Evolutionary conservation across 1,284 basidiomycete species (phyloP).

Genomic region (Butyriboletus appendiculatus): DNA sequence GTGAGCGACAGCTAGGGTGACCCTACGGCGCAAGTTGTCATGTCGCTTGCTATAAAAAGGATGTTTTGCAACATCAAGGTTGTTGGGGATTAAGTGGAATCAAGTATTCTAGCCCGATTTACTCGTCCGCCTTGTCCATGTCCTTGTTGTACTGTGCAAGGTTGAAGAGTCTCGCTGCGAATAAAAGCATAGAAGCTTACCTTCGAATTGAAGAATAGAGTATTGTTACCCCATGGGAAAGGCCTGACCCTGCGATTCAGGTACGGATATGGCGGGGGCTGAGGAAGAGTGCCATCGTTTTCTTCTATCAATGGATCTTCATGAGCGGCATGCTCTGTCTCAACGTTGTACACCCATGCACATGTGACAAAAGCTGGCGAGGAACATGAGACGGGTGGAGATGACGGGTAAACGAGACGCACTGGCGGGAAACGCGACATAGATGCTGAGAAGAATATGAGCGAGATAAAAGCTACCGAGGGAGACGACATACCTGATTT

Average conservation of each 20-base stretch:
- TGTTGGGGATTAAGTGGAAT: background rate
- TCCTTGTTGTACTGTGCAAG: constrained; percentile 56
- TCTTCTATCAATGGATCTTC: constrained; percentile 70
- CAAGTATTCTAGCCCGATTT: constrained; percentile 5
- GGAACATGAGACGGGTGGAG: constrained; percentile 9
- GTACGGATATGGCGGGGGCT: constrained; percentile 72
- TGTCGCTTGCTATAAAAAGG: background rate
- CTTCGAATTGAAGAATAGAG: constrained; percentile 77
- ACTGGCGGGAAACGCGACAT: constrained; percentile 75
- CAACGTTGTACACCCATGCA: constrained; percentile 76
- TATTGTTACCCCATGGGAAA: constrained; percentile 82
- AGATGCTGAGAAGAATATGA: constrained; percentile 52
- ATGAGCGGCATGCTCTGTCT: constrained; percentile 75
- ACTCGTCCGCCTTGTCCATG: constrained; percentile 44
- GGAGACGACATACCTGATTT: constrained; percentile 63
- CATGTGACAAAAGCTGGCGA: constrained; percentile 58
- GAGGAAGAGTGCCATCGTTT: constrained; percentile 74
- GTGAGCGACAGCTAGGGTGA: background rate
- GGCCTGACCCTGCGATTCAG: constrained; percentile 75
- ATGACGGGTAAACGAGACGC: constrained; percentile 29
- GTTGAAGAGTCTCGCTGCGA: background rate
- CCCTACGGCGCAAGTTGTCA: background rate
- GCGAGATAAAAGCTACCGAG: background rate
- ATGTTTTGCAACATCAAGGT: background rate
- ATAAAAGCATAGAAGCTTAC: constrained; percentile 41